Percentiles rank a stretch among this genome's conserved stretches.
Evolutionary conservation across 129 eudicot genomes (phyloP).

Genomic region (Rutidosis leptorrhynchoides): DNA sequence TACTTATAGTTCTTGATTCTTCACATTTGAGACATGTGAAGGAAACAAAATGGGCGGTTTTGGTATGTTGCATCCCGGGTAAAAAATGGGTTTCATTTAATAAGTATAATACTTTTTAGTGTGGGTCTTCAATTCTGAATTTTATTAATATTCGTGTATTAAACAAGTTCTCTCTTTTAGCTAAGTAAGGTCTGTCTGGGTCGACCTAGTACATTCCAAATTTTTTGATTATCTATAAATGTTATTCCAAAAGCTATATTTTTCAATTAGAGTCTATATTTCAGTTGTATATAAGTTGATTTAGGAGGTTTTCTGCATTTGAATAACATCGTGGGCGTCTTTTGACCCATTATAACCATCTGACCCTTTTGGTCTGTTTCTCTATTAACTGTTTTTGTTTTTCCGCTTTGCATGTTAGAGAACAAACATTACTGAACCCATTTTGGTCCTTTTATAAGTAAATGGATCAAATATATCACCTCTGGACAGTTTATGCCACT

Average conservation of each 20-base stretch:
- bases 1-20: conserved; percentile 12
- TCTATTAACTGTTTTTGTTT: not conserved
- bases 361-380: not conserved
- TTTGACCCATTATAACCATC: not conserved
- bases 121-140: not conserved
- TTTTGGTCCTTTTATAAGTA: not conserved
- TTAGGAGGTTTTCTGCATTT: not conserved
- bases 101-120: not conserved
- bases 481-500: not conserved
- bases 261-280: not conserved
- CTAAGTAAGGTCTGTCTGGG: not conserved
- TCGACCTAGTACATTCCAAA: not conserved
- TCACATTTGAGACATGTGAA: not conserved
- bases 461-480: not conserved
- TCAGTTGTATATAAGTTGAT: not conserved
- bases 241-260: conserved; percentile 8
- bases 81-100: not conserved
- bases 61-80: not conserved
- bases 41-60: not conserved
- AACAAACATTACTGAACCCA: not conserved
- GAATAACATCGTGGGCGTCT: not conserved
- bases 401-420: not conserved
- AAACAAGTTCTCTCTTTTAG: not conserved
- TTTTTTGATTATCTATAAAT: not conserved
- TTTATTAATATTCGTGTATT: not conserved